A percentile compares a stretch with the other conserved stretches of the same genome.
phyloP scores from a whole-genome alignment of 805 yeast genomes.

The Myxozyma monticola region DNA sequence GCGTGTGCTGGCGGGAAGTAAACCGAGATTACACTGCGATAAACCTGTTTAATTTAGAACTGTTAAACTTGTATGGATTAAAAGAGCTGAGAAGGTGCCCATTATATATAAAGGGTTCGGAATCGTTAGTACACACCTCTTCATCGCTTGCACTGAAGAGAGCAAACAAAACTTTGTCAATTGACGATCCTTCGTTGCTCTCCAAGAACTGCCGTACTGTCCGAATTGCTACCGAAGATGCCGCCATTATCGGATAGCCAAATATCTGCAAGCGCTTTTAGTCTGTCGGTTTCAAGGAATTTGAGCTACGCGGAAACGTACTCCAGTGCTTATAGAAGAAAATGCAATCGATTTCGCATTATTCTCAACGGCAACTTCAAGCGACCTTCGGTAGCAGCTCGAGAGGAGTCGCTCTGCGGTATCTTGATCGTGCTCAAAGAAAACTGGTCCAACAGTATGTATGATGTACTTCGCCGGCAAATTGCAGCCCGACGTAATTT shows the following conservation, averaged over 20 bases:
- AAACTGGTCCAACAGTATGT: conserved; percentile 28
- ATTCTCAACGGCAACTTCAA: conserved; percentile 17
- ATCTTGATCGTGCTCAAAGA: not conserved
- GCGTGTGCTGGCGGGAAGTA: no score
- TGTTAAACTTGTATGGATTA: no score
- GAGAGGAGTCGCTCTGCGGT: conserved; percentile 5
- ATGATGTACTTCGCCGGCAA: conserved; percentile 17
- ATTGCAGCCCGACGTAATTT: conserved; percentile 18
- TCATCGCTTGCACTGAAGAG: conserved; percentile 18
- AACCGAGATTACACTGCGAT: no score
- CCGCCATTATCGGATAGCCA: conserved; percentile 22
- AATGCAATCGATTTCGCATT: conserved; percentile 21
- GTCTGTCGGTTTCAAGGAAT: not conserved
- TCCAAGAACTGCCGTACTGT: conserved; percentile 24
- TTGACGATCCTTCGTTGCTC: not conserved
- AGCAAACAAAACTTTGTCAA: conserved; percentile 27
- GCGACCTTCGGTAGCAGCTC: conserved; percentile 15
- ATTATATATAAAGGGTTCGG: no score
- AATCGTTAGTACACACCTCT: conserved; percentile 15
- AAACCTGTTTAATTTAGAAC: no score
- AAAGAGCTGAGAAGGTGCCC: no score
- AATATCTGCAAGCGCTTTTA: conserved; percentile 6
- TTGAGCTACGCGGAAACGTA: conserved; percentile 5
- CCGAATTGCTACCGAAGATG: conserved; percentile 8
- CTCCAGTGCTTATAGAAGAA: conserved; percentile 30